Base-by-base conservation (phyloP, 2,329 filamentous ascomycete genomes). In the Penicillium sp. region DNA sequence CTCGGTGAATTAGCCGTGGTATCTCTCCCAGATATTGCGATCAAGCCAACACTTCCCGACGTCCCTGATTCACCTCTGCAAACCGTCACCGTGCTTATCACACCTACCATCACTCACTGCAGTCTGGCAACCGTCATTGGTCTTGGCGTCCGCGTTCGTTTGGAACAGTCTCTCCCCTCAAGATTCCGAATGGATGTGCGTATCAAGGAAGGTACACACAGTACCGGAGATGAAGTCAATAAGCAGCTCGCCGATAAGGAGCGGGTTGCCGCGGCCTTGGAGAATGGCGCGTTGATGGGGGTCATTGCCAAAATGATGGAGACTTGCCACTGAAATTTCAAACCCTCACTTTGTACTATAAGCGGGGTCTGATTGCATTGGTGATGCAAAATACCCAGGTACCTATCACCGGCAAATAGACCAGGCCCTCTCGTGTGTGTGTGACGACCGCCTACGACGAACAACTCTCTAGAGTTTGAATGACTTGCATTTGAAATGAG, bases 231-330 rank as follows among this genome's bases (percentile, higher is more conserved):
- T 62, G 92, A 96, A 73, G 92, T 97, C 52, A 97, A 96, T 78
- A 97, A 97, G 81, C 94, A 99, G 77, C 80, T 99, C 43, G 90
- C 87, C 35, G 94, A 99, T 78, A 99, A 97, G 81, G 94, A 99
- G 79, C 83, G 94, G 60, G 94, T 99, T 45, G 93, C 93, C 1
- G 94, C 94, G 10, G 94, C 94, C 7, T 80, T 97, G 67, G 94
- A 97, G 77, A 99, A 99, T 73, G 90, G 90, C 56, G 95, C 90
- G 1, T 79, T 99, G 59, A 91, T 91, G 81, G 87, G 87, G 41
- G 90, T 97, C 33, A 82, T 99, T 62, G 87, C 90, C 73, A 96
- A 94, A 77, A 97, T 99, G 94, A 82, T 97, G 62, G 87, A 91
- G 72, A 93, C 89, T 2, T 96, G 91, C 76, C 82, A 85, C 63